phyloP scores from a whole-genome alignment of 192 early-diverging fungal species.

The Jimgerdemannia lactiflua region DNA sequence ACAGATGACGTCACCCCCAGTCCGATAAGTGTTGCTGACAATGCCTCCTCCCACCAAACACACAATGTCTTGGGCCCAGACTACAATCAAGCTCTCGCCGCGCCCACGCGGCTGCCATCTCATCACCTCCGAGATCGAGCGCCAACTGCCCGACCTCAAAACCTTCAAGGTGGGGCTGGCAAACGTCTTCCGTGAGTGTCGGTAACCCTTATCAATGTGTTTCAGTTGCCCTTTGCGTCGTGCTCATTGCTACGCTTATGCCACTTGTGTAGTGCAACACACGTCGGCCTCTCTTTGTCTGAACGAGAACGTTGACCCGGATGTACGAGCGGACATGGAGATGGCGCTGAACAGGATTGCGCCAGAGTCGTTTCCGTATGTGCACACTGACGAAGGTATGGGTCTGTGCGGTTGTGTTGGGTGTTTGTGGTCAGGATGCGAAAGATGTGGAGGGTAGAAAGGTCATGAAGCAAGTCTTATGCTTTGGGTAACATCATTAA shows the following conservation, averaged over 20 bases:
- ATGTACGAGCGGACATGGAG: constrained; percentile 80
- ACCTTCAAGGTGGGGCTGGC: constrained; percentile 76
- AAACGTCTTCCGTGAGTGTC: constrained; percentile 71
- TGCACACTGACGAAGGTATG: constrained; percentile 73
- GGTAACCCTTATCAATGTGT: neutral
- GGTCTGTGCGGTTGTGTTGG: constrained; percentile 73
- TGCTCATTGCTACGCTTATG: neutral
- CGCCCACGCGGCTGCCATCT: constrained; percentile 73
- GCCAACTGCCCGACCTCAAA: constrained; percentile 59
- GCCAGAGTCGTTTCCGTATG: constrained; percentile 75
- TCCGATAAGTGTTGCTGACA: too few species aligned
- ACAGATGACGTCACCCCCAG: too few species aligned
- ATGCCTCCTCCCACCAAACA: neutral
- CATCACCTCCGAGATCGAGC: constrained; percentile 66
- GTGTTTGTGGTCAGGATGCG: too few species aligned
- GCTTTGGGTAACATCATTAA: too few species aligned
- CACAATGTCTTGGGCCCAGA: constrained; percentile 67
- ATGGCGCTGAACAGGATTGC: constrained; percentile 82
- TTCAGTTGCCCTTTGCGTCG: neutral
- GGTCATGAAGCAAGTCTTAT: too few species aligned
- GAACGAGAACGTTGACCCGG: constrained; percentile 85
- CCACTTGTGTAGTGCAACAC: constrained; percentile 67
- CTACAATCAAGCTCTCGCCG: constrained; percentile 52
- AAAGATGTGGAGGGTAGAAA: too few species aligned
- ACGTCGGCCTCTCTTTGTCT: constrained; percentile 87